Evolutionary conservation across 2,329 filamentous ascomycete genomes (phyloP).

Genomic region (Basipetospora chlamydospora): DNA sequence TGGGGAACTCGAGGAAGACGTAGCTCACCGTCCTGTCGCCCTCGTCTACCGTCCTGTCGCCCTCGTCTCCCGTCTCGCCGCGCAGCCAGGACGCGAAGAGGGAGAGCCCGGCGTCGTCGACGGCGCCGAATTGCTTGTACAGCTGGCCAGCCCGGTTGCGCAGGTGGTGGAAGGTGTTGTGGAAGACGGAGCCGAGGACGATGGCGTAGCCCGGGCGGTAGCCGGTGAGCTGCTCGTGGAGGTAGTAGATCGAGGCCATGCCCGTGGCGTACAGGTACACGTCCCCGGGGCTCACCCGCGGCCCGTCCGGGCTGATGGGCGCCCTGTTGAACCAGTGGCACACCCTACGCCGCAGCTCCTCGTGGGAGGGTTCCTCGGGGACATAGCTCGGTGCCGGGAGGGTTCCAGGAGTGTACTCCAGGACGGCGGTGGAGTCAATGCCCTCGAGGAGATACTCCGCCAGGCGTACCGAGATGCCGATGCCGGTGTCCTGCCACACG

Average conservation of each 20-base stretch:
- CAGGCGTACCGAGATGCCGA: constrained; percentile 29
- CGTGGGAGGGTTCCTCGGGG: constrained; percentile 22
- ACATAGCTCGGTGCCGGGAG: constrained; percentile 23
- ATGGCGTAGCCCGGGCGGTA: constrained; percentile 21
- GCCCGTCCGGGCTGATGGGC: constrained; percentile 14
- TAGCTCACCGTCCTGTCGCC: constrained; percentile 20
- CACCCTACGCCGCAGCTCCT: constrained; percentile 24
- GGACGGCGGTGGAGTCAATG: constrained; percentile 19
- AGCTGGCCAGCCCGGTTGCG: constrained; percentile 20
- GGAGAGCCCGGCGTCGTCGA: constrained; percentile 26
- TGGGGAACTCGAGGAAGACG: constrained; percentile 30
- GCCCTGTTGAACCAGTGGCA: constrained; percentile 25
- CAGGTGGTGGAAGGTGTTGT: constrained; percentile 32
- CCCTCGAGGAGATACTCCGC: constrained; percentile 27
- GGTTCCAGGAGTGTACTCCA: constrained; percentile 10
- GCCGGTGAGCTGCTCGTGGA: constrained; percentile 20
- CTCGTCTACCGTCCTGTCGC: constrained; percentile 8
- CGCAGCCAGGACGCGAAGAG: constrained; percentile 25
- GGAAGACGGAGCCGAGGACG: constrained; percentile 36
- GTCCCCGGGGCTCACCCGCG: constrained; percentile 15
- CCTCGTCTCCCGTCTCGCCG: constrained; percentile 21
- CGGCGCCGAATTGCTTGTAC: constrained; percentile 31
- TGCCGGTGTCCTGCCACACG: constrained; percentile 30
- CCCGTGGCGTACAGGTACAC: constrained; percentile 39
- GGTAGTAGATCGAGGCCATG: constrained; percentile 35